Percentiles rank a stretch among this genome's conserved stretches.
These are phyloP conservation scores for Saturnispora bothae DNA, from an alignment of 805 yeast species.

Conservation along the genomic window DNA sequence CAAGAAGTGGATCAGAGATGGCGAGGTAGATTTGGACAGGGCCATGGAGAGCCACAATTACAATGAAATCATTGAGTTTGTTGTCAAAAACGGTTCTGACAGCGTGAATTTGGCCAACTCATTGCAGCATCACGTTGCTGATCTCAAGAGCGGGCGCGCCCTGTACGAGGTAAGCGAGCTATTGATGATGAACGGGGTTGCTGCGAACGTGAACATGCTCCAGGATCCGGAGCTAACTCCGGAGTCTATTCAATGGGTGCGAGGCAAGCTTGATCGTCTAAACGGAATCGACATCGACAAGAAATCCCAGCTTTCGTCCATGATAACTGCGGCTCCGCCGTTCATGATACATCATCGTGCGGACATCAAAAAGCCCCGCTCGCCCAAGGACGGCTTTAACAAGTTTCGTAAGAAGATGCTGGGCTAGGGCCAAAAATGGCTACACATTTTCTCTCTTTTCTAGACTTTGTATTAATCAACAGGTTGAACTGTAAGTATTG, in stretches of 20 bases:
- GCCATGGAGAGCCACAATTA: constrained; percentile 3
- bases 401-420: constrained; percentile 18
- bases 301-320: background rate
- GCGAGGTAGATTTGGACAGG: constrained; percentile 8
- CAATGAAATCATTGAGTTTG: constrained; percentile 31
- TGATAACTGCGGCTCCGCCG: background rate
- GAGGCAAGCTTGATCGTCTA: constrained; percentile 28
- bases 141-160: constrained; percentile 18
- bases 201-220: constrained; percentile 26
- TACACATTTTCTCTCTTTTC: too few species aligned
- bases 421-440: too few species aligned
- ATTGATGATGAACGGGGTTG: constrained; percentile 45
- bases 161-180: constrained; percentile 44
- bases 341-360: background rate
- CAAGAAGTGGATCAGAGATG: constrained; percentile 33
- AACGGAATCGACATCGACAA: constrained; percentile 12
- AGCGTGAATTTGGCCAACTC: constrained; percentile 36
- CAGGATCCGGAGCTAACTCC: constrained; percentile 6
- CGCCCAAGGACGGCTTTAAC: constrained; percentile 16
- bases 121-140: constrained; percentile 28
- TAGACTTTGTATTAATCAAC: too few species aligned
- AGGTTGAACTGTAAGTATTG: too few species aligned
- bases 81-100: constrained; percentile 40
- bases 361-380: constrained; percentile 1
- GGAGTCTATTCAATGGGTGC: constrained; percentile 49